Percentiles rank a stretch among this genome's conserved stretches.
Conservation (phyloP, 768 basidiomycete species). For the Panus rudis region DNA sequence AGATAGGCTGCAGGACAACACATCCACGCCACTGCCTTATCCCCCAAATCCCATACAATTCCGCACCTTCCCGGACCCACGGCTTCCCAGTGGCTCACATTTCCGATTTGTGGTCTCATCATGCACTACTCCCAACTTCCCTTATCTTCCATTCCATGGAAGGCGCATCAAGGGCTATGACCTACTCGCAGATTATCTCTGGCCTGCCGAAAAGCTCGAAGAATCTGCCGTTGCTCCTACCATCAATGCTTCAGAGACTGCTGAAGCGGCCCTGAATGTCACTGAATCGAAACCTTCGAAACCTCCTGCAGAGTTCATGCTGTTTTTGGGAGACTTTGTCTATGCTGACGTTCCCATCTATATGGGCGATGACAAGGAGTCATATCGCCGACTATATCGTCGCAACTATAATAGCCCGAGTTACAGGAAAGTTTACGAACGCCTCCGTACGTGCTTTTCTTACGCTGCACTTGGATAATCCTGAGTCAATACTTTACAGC, state of each 20-base stretch:
- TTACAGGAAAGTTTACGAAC: conserved; percentile 62
- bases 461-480: neutral
- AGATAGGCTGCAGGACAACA: conserved; percentile 38
- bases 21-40: conserved; percentile 42
- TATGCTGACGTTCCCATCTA: conserved; percentile 68
- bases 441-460: conserved; percentile 45
- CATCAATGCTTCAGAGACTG: conserved; percentile 2
- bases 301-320: conserved; percentile 47
- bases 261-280: neutral
- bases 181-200: conserved; percentile 50
- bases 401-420: conserved; percentile 59
- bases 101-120: conserved; percentile 68
- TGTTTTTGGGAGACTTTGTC: conserved; percentile 72
- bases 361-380: conserved; percentile 48
- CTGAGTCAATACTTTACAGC: conserved; percentile 31
- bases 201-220: conserved; percentile 16
- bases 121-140: conserved; percentile 67
- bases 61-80: conserved; percentile 69
- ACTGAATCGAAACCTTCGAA: neutral
- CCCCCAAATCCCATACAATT: conserved; percentile 48
- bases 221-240: conserved; percentile 3
- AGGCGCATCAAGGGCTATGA: conserved; percentile 58
- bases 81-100: conserved; percentile 42
- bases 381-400: conserved; percentile 60
- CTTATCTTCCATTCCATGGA: conserved; percentile 51